Evolutionary conservation across 1,139 yeast genomes (phyloP), one percentile per base, ranked within the genome.

Genomic region (Lodderomyces margitis): DNA sequence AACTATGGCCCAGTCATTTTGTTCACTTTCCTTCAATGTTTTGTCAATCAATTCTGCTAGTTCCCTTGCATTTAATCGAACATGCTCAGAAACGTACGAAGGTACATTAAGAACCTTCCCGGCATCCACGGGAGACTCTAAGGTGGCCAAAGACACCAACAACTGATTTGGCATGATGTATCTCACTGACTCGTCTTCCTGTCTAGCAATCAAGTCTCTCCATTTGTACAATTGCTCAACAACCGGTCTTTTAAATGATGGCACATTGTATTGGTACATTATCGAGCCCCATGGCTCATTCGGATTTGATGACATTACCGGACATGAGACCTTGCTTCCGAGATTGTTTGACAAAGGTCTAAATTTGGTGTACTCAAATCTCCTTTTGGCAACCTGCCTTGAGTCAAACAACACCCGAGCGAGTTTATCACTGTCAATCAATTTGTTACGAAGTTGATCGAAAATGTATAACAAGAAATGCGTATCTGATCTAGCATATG

Each of bases 401-500:
- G 96, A 88, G 37, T 83, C 87, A 45, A 70, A 74, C 32, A 92
- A 65, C 1, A 88, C 97, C n/a, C 70, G 68, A 38, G 55, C 53
- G 15, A 64, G 42, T 41, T 53, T 58, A 9, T 54, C 59, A 7
- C 48, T 43, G 9, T 74, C 78, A 5, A 86, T 56, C 32, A 92
- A 67, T 55, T 75, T 73, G 51, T 84, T 84, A 47, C 81, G 80
- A 59, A 92, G 64, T 50, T 79, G 80, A 55, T 89, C 95, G 61
- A 72, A 94, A 17, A 92, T 85, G 58, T 85, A 80, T 34, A 92
- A 70, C 43, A 92, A 64, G 55, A 89, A 92, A 59, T 92, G 99
- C 0, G 98, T 92, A 63, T 92, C 99, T 0, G 97, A 87, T 51
- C 96, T 76, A 0, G 99, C 99, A 61, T 92, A 92, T 16, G 86